Percentiles rank a stretch among this genome's conserved stretches.
Evolutionary conservation across 2,329 filamentous ascomycete species (phyloP).

Genomic region (Cryphonectria radicalis): DNA sequence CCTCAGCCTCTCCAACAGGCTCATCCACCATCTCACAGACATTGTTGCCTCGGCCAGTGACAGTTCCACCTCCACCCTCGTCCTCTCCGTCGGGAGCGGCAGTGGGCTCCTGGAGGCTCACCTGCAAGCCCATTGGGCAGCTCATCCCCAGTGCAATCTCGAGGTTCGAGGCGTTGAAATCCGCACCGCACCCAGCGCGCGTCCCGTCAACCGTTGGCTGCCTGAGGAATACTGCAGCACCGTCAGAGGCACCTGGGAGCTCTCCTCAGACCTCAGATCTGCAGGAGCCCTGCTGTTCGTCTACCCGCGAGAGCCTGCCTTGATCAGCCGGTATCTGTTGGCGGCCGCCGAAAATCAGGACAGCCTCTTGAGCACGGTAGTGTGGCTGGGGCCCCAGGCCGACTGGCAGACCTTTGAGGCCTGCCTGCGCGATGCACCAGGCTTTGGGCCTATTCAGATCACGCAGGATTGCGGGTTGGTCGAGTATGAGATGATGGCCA

Average conservation of each 20-base stretch:
- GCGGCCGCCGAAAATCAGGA: background rate
- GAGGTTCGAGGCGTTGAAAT: slow-evolving; percentile 23
- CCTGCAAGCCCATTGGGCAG: slow-evolving; percentile 13
- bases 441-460: slow-evolving; percentile 15
- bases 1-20: slow-evolving; percentile 25
- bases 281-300: slow-evolving; percentile 21
- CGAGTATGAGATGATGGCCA: slow-evolving; percentile 26
- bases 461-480: slow-evolving; percentile 9
- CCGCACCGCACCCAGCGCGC: background rate
- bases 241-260: slow-evolving; percentile 25
- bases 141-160: background rate
- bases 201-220: slow-evolving; percentile 24
- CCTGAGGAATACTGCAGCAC: slow-evolving; percentile 14
- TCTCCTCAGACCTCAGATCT: background rate
- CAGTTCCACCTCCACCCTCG: background rate
- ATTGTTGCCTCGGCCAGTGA: slow-evolving; percentile 4
- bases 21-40: slow-evolving; percentile 15
- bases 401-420: slow-evolving; percentile 23
- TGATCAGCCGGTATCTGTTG: slow-evolving; percentile 17
- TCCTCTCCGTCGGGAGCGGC: slow-evolving; percentile 27
- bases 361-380: slow-evolving; percentile 7
- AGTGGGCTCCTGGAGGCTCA: slow-evolving; percentile 28
- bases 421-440: background rate
- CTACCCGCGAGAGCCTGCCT: slow-evolving; percentile 22
- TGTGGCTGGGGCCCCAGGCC: slow-evolving; percentile 23